A percentile compares a stretch with the other conserved stretches of the same genome.
phyloP scores from a whole-genome alignment of 23 red algal species.

The Agarophyton chilense region DNA sequence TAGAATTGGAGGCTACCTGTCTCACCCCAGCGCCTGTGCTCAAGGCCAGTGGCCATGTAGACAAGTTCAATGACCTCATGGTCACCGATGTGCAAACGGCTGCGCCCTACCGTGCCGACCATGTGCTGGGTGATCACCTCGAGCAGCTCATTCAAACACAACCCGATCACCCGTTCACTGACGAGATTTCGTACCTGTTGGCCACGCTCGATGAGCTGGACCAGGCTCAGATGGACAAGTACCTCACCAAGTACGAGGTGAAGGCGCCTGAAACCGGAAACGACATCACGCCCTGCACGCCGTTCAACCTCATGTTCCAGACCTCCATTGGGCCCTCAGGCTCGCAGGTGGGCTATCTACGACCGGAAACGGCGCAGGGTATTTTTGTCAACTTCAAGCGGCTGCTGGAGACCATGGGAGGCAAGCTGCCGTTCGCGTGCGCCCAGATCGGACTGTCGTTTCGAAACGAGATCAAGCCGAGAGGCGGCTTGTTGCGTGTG shows the following conservation, averaged over 20 bases:
- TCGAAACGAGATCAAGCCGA: conserved; percentile 97
- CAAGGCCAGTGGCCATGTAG: conserved; percentile 92
- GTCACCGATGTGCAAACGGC: conserved; percentile 82
- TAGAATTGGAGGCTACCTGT: conserved; percentile 91
- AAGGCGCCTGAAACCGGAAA: conserved; percentile 85
- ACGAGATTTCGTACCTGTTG: conserved; percentile 45
- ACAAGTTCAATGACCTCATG: conserved; percentile 93
- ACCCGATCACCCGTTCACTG: background rate
- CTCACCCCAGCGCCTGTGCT: conserved; percentile 92
- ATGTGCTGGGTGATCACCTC: conserved; percentile 87
- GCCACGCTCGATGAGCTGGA: conserved; percentile 84
- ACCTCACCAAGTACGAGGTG: conserved; percentile 61
- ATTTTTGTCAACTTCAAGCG: conserved; percentile 99
- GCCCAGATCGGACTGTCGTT: conserved; percentile 97
- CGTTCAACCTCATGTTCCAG: conserved; percentile 99
- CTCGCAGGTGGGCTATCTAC: conserved; percentile 75
- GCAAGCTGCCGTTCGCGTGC: conserved; percentile 92
- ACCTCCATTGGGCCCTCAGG: conserved; percentile 96
- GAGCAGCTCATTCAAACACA: conserved; percentile 7
- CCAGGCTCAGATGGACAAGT: conserved; percentile 66
- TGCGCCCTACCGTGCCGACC: conserved; percentile 88
- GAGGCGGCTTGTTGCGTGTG: conserved; percentile 87
- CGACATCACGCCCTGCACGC: conserved; percentile 56
- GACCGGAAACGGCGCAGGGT: conserved; percentile 98
- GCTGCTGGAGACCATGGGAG: conserved; percentile 85